These are phyloP conservation scores for Penicillium sp. DNA, from an alignment of 2,329 filamentous ascomycete species.

Conservation along the genomic window DNA sequence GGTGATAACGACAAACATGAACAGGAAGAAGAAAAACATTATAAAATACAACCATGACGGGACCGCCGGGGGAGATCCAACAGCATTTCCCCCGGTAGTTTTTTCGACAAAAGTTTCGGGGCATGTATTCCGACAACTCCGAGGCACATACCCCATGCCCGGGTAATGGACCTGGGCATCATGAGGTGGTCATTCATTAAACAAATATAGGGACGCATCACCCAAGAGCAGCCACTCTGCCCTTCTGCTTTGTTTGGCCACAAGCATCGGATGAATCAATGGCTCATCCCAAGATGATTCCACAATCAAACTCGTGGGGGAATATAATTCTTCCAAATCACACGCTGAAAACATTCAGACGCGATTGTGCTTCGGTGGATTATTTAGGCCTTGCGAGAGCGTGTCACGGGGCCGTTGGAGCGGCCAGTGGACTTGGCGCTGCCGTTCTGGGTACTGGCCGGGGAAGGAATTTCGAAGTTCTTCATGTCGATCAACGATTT, in stretches of 20 bases:
- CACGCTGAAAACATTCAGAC: background rate
- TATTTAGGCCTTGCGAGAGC: conserved; percentile 50
- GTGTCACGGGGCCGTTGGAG: conserved; percentile 46
- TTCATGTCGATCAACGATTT: conserved; percentile 85
- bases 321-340: background rate
- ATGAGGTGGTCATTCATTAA: conserved; percentile 32
- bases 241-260: conserved; percentile 10
- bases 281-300: conserved; percentile 3
- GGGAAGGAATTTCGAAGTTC: conserved; percentile 61
- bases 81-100: conserved; percentile 8
- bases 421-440: conserved; percentile 39
- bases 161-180: conserved; percentile 22
- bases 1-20: conserved; percentile 30
- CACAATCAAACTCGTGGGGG: background rate
- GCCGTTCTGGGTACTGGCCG: conserved; percentile 31
- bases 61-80: conserved; percentile 8
- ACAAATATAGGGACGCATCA: conserved; percentile 25
- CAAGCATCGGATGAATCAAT: background rate
- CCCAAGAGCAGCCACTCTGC: conserved; percentile 17
- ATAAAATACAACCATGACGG: conserved; percentile 28
- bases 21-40: conserved; percentile 28
- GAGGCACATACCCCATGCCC: conserved; percentile 23
- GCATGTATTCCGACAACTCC: conserved; percentile 12
- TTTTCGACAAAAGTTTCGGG: conserved; percentile 12
- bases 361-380: background rate